These are phyloP conservation scores for Fraxinus paxiana DNA, from an alignment of 305 asterid species.

Conservation along the genomic window DNA sequence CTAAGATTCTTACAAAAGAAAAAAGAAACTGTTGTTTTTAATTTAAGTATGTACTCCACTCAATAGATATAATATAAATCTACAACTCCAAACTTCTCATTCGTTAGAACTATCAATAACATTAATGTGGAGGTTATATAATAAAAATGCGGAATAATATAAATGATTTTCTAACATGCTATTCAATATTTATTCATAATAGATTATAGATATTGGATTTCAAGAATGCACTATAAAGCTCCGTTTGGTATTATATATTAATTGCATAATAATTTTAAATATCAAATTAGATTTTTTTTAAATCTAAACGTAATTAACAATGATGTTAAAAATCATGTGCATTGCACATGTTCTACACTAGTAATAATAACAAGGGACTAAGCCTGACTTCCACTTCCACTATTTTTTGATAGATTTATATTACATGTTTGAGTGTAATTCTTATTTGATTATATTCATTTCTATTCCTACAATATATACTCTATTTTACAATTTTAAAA, in stretches of 20 bases:
- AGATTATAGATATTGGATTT: neutral
- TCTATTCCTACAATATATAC: no score
- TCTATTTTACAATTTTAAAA: no score
- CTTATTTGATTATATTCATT: no score
- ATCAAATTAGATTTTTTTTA: no score
- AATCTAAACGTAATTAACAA: neutral
- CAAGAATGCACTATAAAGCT: neutral
- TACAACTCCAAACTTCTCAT: neutral
- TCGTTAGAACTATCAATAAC: neutral
- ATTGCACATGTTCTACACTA: neutral
- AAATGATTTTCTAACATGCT: neutral
- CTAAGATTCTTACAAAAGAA: neutral
- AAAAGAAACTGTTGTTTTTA: neutral
- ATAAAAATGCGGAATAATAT: no score
- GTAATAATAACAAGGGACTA: neutral
- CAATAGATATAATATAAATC: neutral
- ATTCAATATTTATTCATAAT: neutral
- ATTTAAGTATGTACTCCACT: neutral
- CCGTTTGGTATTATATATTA: no score
- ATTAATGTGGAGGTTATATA: neutral
- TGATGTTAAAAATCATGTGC: neutral
- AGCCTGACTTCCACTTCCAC: no score
- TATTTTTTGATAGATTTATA: no score
- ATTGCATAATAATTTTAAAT: no score
- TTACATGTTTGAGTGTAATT: no score